Evolutionary conservation across 441 rosid species (phyloP), one percentile per base, ranked within the genome.

Genomic region (Viola pubescens): DNA sequence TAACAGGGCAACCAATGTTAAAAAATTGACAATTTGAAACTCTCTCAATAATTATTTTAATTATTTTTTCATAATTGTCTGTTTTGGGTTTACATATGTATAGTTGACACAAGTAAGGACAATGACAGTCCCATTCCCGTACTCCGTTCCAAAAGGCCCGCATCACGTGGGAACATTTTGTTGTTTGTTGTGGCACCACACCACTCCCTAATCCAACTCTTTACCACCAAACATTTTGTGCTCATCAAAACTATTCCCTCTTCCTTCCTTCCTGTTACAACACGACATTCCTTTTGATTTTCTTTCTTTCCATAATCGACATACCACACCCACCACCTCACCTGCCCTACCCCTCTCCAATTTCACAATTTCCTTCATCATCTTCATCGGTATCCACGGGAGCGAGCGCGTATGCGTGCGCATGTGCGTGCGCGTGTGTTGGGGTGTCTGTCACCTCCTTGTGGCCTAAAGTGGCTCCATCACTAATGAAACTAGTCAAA

Each of bases 61-160:
- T 16, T 16, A 16, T 43, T 43, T 43, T 43, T 43, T 9, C 10
- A 6, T 3, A 43, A 43, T 6, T 6, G 46, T 6, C 1, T 43
- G 7, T 43, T 6, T 43, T 43, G 10, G 46, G 10, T 5, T 42
- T 5, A 42, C 0, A 42, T 42, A 43, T 43, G 10, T 43, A 43
- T 43, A 43, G 7, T 43, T 43, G 83, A 83, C 90, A 73, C 74
- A 73, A 58, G 81, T 75, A 80, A 82, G 85, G 87, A 84, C 90
- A 78, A 78, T 37, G 87, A 84, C 87, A 78, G 77, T 76, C 83
- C 82, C 83, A 70, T 67, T 67, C 86, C 80, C 75, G 76, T 75
- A 75, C 78, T 78, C 71, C 53, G 73, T 61, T 80, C 79, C 80
- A 83, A 83, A 77, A 80, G 78, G 88, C 81, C 82, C 79, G 79